Percentiles rank a stretch among this genome's conserved stretches.
Evolutionary conservation across 129 eudicot species (phyloP).

Genomic region (Erigeron canadensis): DNA sequence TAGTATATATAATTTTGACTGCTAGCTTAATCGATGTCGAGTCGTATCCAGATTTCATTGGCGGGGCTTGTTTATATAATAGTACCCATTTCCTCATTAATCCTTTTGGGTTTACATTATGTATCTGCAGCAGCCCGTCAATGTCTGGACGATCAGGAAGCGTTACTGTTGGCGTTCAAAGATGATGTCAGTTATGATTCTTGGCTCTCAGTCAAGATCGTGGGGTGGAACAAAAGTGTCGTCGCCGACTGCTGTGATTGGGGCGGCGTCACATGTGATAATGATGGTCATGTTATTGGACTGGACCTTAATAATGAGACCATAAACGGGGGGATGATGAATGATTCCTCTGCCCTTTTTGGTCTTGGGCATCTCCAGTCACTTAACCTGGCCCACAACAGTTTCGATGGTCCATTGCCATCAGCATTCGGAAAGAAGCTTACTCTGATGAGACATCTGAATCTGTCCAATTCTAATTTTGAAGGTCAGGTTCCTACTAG

Average conservation of each 20-base stretch:
- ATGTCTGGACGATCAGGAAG: not conserved
- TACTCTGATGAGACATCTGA: constrained; percentile 17
- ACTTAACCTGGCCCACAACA: not conserved
- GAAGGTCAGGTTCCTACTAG: not conserved
- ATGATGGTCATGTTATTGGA: constrained; percentile 4
- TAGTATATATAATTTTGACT: too few species aligned
- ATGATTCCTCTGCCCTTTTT: not conserved
- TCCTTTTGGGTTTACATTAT: not conserved
- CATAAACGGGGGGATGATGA: not conserved
- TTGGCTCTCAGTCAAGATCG: not conserved
- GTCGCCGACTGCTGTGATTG: not conserved
- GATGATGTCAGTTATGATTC: not conserved
- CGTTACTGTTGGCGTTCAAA: not conserved
- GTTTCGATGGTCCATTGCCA: not conserved
- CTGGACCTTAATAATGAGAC: not conserved
- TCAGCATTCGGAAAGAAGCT: constrained; percentile 30
- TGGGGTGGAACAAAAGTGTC: constrained; percentile 6
- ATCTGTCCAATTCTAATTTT: constrained; percentile 28
- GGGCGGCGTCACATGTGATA: not conserved
- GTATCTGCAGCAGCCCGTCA: too few species aligned
- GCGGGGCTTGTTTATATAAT: not conserved
- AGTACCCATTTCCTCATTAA: not conserved
- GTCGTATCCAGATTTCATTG: not conserved
- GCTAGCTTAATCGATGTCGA: too few species aligned
- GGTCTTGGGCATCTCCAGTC: not conserved